A percentile compares a stretch with the other conserved stretches of the same genome.
These are phyloP conservation scores for Vachellia pachyceras DNA, from an alignment of 306 rosid species.

Conservation along the genomic window DNA sequence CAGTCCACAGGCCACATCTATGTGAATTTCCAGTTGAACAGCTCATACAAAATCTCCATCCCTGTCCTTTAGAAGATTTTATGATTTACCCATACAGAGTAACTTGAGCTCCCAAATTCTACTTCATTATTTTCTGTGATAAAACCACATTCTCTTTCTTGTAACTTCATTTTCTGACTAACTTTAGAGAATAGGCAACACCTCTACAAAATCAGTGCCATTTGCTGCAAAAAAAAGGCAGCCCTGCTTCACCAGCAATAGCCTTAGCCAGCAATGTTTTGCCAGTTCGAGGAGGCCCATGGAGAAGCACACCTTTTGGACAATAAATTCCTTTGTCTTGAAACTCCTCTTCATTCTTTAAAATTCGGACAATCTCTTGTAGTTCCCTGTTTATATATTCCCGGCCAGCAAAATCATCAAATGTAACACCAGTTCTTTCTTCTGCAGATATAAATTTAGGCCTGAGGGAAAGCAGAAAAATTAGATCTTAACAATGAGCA, in stretches of 20 bases:
- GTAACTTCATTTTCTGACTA: constrained; percentile 34
- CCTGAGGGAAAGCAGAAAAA: constrained; percentile 64
- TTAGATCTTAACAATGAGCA: constrained; percentile 44
- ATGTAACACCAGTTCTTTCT: constrained; percentile 94
- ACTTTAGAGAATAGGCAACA: constrained; percentile 48
- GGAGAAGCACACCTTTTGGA: constrained; percentile 97
- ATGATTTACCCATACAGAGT: constrained; percentile 33
- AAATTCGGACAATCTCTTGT: constrained; percentile 91
- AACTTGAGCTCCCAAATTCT: constrained; percentile 24
- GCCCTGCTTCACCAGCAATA: constrained; percentile 98
- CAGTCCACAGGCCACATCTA: neutral
- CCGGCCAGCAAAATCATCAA: constrained; percentile 99
- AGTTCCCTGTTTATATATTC: constrained; percentile 96
- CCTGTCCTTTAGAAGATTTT: constrained; percentile 1
- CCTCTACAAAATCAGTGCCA: constrained; percentile 99
- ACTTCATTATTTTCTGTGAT: constrained; percentile 2
- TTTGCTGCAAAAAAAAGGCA: constrained; percentile 96
- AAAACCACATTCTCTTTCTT: neutral
- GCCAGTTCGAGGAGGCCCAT: constrained; percentile 99
- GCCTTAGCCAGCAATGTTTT: constrained; percentile 98
- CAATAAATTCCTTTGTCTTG: constrained; percentile 94
- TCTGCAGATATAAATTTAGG: constrained; percentile 97
- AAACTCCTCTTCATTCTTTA: constrained; percentile 91
- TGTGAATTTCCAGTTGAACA: constrained; percentile 15
- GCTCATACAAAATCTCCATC: constrained; percentile 11